phyloP scores from a whole-genome alignment of 2,329 filamentous ascomycete genomes.

The Mollisia scopiformis region DNA sequence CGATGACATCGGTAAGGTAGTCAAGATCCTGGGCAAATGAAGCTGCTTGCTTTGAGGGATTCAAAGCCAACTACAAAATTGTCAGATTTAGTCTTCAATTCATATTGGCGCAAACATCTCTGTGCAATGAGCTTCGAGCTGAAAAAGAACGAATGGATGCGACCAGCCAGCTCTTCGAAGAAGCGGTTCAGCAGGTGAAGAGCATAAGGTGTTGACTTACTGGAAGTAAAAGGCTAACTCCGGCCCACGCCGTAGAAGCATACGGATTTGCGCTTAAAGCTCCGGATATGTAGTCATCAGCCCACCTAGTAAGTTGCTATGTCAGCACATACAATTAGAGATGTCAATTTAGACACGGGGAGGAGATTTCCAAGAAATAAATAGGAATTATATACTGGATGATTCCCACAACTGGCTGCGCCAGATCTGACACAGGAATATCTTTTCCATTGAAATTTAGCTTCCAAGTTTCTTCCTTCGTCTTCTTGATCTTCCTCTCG shows the following conservation, averaged over 20 bases:
- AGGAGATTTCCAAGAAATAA: no score
- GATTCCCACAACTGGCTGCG: constrained; percentile 17
- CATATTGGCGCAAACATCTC: no score
- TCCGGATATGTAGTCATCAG: constrained; percentile 19
- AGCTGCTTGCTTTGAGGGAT: constrained; percentile 23
- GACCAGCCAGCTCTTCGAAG: no score
- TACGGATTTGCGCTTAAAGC: constrained; percentile 17
- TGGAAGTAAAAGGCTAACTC: constrained; percentile 17
- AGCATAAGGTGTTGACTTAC: constrained; percentile 4
- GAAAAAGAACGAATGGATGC: no score
- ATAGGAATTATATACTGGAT: constrained; percentile 1
- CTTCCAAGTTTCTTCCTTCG: constrained; percentile 15
- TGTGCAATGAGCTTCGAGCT: no score
- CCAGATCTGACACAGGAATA: constrained; percentile 18
- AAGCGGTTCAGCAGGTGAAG: no score
- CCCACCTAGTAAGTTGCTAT: neutral
- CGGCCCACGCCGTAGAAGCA: constrained; percentile 23
- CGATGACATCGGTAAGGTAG: constrained; percentile 15
- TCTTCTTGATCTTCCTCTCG: constrained; percentile 6
- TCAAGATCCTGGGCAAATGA: constrained; percentile 13
- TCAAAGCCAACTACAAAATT: constrained; percentile 8
- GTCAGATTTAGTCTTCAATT: neutral
- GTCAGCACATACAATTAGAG: no score
- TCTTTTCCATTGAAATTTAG: constrained; percentile 19
- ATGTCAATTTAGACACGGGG: no score